Conservation (phyloP, 73 alveolate species). For the Tetrahymena malaccensis region DNA sequence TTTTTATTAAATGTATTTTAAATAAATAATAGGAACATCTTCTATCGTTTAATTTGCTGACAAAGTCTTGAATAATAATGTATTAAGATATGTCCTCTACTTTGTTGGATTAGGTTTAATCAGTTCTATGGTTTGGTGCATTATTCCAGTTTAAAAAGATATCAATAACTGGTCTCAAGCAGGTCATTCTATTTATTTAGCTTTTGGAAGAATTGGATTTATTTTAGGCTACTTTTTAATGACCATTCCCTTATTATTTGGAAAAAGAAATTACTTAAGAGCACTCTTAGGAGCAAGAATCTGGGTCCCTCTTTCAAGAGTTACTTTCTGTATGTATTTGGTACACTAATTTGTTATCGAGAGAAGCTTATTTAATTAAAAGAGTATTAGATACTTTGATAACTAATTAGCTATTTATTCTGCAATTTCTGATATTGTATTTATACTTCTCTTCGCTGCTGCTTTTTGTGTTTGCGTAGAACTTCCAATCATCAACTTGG, state of each 20-base stretch:
- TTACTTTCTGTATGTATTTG: conserved; percentile 36
- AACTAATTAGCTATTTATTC: conserved; percentile 9
- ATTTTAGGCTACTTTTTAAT: conserved; percentile 43
- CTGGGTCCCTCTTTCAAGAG: conserved; percentile 50
- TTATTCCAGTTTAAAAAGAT: conserved; percentile 21
- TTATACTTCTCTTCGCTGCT: conserved; percentile 4
- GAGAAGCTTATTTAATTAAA: conserved; percentile 8
- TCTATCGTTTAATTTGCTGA: not conserved
- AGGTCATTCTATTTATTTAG: conserved; percentile 6
- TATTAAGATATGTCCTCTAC: conserved; percentile 3
- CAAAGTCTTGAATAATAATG: not conserved
- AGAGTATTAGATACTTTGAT: conserved; percentile 9
- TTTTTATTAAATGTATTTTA: not conserved
- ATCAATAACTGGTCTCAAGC: conserved; percentile 9
- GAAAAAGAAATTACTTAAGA: conserved; percentile 24
- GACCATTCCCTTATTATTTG: conserved; percentile 44
- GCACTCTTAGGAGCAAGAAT: conserved; percentile 40
- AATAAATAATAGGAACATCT: not conserved
- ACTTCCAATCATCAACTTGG: not conserved
- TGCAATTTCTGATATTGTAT: conserved; percentile 32
- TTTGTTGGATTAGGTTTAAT: conserved; percentile 44
- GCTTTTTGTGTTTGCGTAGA: conserved; percentile 36
- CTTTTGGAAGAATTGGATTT: conserved; percentile 36
- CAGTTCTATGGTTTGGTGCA: conserved; percentile 22
- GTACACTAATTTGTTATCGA: conserved; percentile 38